These are phyloP conservation scores for Ophiostoma novo-ulmi DNA, from an alignment of 2,329 filamentous ascomycete genomes.

Conservation along the genomic window DNA sequence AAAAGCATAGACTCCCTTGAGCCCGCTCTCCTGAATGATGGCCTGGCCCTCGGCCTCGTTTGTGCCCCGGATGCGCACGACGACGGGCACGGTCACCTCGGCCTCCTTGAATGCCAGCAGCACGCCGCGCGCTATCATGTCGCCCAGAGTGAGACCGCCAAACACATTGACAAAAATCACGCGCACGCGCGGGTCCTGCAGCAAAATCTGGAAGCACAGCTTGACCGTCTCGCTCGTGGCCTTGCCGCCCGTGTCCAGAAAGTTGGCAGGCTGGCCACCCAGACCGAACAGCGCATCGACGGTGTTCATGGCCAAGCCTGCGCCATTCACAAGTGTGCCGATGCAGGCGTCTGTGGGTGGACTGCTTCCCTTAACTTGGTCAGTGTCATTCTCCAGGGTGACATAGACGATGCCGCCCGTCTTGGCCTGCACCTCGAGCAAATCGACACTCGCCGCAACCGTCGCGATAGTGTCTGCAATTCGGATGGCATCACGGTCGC, in stretches of 20 bases:
- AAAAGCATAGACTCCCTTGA: constrained; percentile 60
- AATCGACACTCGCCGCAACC: constrained; percentile 32
- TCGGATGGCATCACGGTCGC: not conserved
- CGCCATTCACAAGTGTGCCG: constrained; percentile 82
- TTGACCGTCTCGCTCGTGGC: constrained; percentile 78
- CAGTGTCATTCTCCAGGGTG: constrained; percentile 42
- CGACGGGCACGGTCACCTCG: constrained; percentile 61
- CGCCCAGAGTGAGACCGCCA: constrained; percentile 60
- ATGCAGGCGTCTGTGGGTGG: constrained; percentile 42
- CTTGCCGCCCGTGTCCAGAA: constrained; percentile 85
- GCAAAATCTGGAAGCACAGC: constrained; percentile 67
- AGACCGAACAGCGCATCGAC: constrained; percentile 68
- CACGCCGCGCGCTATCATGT: constrained; percentile 76
- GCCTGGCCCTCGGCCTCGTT: constrained; percentile 66
- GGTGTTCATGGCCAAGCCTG: constrained; percentile 86
- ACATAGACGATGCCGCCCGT: constrained; percentile 75
- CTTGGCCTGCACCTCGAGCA: constrained; percentile 38
- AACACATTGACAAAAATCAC: constrained; percentile 59
- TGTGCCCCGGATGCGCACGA: constrained; percentile 71
- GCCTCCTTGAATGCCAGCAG: constrained; percentile 67
- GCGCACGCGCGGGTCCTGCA: constrained; percentile 65
- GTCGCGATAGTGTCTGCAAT: constrained; percentile 15
- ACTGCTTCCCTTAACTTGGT: constrained; percentile 23
- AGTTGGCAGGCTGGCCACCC: constrained; percentile 70
- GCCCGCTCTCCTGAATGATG: constrained; percentile 63